Evolutionary conservation across 2,329 filamentous ascomycete genomes (phyloP).

Genomic region (Talaromyces sp.): DNA sequence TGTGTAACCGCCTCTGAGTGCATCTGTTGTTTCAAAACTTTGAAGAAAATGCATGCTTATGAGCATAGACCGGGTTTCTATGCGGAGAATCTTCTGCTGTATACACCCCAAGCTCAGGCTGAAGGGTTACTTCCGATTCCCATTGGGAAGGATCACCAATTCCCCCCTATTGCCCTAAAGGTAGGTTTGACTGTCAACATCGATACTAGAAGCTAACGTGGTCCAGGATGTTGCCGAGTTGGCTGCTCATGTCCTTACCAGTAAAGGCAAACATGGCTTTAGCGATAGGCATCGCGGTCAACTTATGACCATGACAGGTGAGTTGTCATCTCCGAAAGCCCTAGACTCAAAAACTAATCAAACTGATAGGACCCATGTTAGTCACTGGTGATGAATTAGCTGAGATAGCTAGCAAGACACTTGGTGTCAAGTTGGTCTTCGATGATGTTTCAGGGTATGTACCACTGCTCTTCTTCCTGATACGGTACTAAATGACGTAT

Average conservation of each 20-base stretch:
- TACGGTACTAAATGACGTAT: too few relatives aligned
- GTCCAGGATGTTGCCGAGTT: slow-evolving; percentile 48
- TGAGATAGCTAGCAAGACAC: slow-evolving; percentile 43
- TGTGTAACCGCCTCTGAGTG: slow-evolving; percentile 22
- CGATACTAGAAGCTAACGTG: not conserved
- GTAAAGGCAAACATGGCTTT: slow-evolving; percentile 50
- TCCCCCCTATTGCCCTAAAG: slow-evolving; percentile 50
- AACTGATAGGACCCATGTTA: slow-evolving; percentile 44
- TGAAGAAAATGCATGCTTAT: not conserved
- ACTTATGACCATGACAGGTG: slow-evolving; percentile 51
- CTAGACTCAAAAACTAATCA: not conserved
- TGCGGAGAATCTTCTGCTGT: slow-evolving; percentile 51
- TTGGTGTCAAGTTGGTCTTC: slow-evolving; percentile 46
- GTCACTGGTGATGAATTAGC: slow-evolving; percentile 48
- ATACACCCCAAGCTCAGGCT: slow-evolving; percentile 46
- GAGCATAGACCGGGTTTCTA: slow-evolving; percentile 49
- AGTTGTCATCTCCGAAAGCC: not conserved
- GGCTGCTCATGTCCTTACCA: slow-evolving; percentile 48
- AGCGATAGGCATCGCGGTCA: slow-evolving; percentile 52
- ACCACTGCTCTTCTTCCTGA: too few relatives aligned
- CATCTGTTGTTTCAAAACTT: not conserved
- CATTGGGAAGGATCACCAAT: slow-evolving; percentile 49
- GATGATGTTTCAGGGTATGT: slow-evolving; percentile 47
- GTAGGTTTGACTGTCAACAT: slow-evolving; percentile 27
- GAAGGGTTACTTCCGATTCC: slow-evolving; percentile 48